Evolutionary conservation across 2,329 filamentous ascomycete species (phyloP), one percentile per base, ranked within the genome.

Genomic region (Capronia coronata): DNA sequence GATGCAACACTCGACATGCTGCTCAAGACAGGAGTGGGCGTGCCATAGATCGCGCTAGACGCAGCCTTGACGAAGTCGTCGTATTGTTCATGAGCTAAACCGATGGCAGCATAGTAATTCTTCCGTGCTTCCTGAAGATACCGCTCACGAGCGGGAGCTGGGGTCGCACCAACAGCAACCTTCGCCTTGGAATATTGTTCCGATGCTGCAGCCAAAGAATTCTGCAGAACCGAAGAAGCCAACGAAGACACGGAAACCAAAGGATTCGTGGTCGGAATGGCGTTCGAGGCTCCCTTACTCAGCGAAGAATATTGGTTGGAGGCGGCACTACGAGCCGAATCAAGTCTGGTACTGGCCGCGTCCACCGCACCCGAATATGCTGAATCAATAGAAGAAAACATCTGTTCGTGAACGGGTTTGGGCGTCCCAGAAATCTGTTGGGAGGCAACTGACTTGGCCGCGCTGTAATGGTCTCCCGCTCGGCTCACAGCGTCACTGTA

Each of bases 81-180:
- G 65, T 93, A 93, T 30, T 83, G 80, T 37, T 82, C 86, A 61
- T 94, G 84, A 1, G 88, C 87, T 38, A 87, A 67, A 22, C 87
- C 87, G 19, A 93, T 67, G 9, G 83, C 86, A 56, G 87, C 84
- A 59, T 88, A 90, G 66, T 91, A 91, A 49, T 84, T 71, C 75
- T 82, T 63, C 73, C 79, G 63, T 71, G 79, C 68, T 74, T 77
- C 72, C 68, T 83, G 66, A 70, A 83, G 52, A 66, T 76, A 65
- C 63, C 73, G 65, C 60, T 79, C 56, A 68, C 80, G 56, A 64
- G 74, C 71, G 22, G 71, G 70, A 1, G 83, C 81, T 1, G 82
- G 77, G 34, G 82, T 77, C 11, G 80, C 75, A 16, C 82, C 79
- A 34, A 84, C 71, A 22, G 80, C 82, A 46, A 80, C 74, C 65